Percentiles rank a stretch among this genome's conserved stretches.
phyloP scores from a whole-genome alignment of 345 rosid species.

The Luvunga scandens region DNA sequence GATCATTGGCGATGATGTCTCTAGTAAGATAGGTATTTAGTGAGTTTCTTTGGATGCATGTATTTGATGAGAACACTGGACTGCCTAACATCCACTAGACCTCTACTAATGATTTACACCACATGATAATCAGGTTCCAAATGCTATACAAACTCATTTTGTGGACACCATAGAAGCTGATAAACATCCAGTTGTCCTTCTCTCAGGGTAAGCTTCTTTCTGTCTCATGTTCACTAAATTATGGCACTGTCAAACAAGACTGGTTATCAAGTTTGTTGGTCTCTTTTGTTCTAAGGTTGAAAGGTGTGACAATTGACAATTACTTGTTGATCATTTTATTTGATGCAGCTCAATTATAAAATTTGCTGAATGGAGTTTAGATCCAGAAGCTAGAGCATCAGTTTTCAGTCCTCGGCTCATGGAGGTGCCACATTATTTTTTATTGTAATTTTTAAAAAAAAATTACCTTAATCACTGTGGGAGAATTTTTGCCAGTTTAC shows the following conservation, averaged over 20 bases:
- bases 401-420: constrained; percentile 97
- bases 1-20: neutral
- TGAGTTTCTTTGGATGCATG: neutral
- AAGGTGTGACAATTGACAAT: neutral
- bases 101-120: constrained; percentile 7
- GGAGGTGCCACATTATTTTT: constrained; percentile 58
- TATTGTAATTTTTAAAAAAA: constrained; percentile 6
- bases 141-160: constrained; percentile 69
- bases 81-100: constrained; percentile 1
- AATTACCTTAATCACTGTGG: neutral
- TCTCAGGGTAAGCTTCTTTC: constrained; percentile 55
- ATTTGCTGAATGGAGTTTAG: constrained; percentile 79
- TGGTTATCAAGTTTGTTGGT: neutral
- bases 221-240: constrained; percentile 11
- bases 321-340: constrained; percentile 15
- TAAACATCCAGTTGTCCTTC: constrained; percentile 73
- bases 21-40: neutral
- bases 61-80: neutral
- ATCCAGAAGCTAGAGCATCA: constrained; percentile 61
- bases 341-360: constrained; percentile 71
- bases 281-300: neutral
- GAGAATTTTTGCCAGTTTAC: constrained; percentile 8
- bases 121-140: constrained; percentile 65
- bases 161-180: constrained; percentile 54
- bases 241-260: neutral